Conservation (phyloP, 805 yeast genomes). For the Candida mattraensis region DNA sequence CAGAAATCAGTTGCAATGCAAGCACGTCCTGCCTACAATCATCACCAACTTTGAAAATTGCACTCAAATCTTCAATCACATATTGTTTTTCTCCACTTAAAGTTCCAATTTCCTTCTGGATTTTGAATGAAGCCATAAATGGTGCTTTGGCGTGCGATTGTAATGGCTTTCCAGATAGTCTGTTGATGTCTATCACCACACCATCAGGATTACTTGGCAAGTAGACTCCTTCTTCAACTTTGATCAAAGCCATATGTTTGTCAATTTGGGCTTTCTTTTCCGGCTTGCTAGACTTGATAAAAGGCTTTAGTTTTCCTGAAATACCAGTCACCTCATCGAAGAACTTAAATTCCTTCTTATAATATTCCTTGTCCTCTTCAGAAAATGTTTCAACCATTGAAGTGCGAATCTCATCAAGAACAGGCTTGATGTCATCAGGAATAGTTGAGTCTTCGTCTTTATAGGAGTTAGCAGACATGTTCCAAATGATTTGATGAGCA, state of each 20-base stretch:
- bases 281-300: conserved; percentile 88
- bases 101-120: conserved; percentile 56
- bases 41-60: conserved; percentile 98
- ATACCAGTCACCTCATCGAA: conserved; percentile 90
- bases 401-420: conserved; percentile 68
- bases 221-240: conserved; percentile 79
- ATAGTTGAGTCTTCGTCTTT: conserved; percentile 82
- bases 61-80: conserved; percentile 60
- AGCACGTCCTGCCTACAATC: conserved; percentile 97
- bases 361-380: conserved; percentile 61
- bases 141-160: conserved; percentile 99
- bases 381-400: conserved; percentile 64
- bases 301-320: conserved; percentile 94
- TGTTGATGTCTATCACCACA: conserved; percentile 82
- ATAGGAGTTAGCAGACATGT: conserved; percentile 89
- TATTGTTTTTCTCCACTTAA: conserved; percentile 36
- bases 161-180: conserved; percentile 89
- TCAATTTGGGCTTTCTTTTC: conserved; percentile 96
- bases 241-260: conserved; percentile 84
- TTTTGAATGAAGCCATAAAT: conserved; percentile 92
- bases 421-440: conserved; percentile 83
- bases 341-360: conserved; percentile 81
- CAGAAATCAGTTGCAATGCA: conserved; percentile 87
- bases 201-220: conserved; percentile 98
- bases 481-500: conserved; percentile 98